Conservation (phyloP, 2,329 filamentous ascomycete species). For the Aciculosporium take region DNA sequence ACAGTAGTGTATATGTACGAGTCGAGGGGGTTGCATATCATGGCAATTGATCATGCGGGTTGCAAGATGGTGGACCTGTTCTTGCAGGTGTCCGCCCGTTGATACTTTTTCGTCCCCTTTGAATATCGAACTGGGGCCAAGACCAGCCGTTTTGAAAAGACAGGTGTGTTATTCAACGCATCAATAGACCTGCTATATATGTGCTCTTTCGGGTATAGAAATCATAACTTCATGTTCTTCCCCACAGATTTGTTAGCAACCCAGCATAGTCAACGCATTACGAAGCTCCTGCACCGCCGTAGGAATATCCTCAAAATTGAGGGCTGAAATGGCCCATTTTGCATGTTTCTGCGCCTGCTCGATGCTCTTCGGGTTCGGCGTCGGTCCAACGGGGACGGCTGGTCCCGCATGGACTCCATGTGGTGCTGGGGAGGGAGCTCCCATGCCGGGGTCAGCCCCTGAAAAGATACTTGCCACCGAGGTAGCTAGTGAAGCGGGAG, state of each 20-base stretch:
- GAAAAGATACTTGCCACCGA: not conserved
- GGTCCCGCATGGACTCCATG: constrained; percentile 3
- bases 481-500: constrained; percentile 5
- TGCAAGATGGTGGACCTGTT: not conserved
- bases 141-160: too few species aligned
- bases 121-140: too few species aligned
- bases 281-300: constrained; percentile 79
- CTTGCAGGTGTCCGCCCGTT: too few species aligned
- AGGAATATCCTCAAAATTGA: constrained; percentile 90
- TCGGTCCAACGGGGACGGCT: constrained; percentile 3
- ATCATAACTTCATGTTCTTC: not conserved
- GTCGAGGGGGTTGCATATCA: not conserved
- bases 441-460: not conserved
- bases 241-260: constrained; percentile 28
- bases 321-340: constrained; percentile 87
- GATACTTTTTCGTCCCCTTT: too few species aligned
- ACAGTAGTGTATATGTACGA: constrained; percentile 6
- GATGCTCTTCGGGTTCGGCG: constrained; percentile 41
- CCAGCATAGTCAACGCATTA: constrained; percentile 57
- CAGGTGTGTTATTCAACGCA: too few species aligned
- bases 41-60: not conserved
- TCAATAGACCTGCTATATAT: too few species aligned
- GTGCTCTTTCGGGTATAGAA: too few species aligned
- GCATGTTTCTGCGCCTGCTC: constrained; percentile 84
- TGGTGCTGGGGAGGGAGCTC: constrained; percentile 7